These are phyloP conservation scores for Suillus bovinus DNA, from an alignment of 768 basidiomycete species.

Conservation along the genomic window DNA sequence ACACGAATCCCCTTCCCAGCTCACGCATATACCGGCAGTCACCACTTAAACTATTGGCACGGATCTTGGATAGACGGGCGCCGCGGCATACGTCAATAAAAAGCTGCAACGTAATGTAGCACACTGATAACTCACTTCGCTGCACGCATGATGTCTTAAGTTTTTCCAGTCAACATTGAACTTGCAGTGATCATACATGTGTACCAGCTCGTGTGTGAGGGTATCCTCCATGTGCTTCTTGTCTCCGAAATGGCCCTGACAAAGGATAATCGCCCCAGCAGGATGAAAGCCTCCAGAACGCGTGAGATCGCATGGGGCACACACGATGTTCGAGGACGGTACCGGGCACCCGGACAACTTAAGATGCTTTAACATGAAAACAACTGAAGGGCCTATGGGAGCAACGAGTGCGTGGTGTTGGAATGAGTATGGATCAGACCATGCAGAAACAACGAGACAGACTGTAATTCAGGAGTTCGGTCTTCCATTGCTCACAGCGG, in stretches of 20 bases:
- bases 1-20: constrained; percentile 68
- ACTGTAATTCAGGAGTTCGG: constrained; percentile 70
- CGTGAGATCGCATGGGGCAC: constrained; percentile 77
- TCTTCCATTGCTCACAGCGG: constrained; percentile 70
- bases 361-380: constrained; percentile 94
- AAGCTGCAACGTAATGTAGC: background rate
- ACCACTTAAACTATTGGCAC: constrained; percentile 91
- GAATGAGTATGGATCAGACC: constrained; percentile 12
- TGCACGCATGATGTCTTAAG: constrained; percentile 93
- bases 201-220: constrained; percentile 89
- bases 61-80: constrained; percentile 60
- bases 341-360: constrained; percentile 70
- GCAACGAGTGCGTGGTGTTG: background rate
- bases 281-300: constrained; percentile 85
- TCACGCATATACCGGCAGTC: constrained; percentile 90
- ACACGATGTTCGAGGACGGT: constrained; percentile 72
- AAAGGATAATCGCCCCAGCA: constrained; percentile 78
- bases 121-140: constrained; percentile 65
- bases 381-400: constrained; percentile 74
- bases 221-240: constrained; percentile 93
- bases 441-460: constrained; percentile 31
- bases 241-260: constrained; percentile 79
- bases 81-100: constrained; percentile 5
- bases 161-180: constrained; percentile 94
- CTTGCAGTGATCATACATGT: constrained; percentile 93